phyloP scores from a whole-genome alignment of 305 asterid genomes.

The Solanum hybrid region DNA sequence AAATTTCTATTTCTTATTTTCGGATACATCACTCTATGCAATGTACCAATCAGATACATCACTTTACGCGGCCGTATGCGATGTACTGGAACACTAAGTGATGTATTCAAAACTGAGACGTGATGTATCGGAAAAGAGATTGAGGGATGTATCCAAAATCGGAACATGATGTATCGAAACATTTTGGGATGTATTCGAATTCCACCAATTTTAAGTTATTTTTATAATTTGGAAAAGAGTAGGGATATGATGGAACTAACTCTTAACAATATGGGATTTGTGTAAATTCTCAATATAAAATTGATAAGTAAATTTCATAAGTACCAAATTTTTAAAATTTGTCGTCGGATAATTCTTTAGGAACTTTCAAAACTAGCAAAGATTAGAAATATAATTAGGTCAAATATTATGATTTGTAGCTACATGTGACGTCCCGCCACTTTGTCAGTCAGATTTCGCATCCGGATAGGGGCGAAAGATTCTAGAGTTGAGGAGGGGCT shows the following conservation, averaged over 20 bases:
- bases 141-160: no score
- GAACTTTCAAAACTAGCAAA: not conserved
- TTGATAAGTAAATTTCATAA: no score
- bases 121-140: not conserved
- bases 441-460: no score
- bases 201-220: not conserved
- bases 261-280: not conserved
- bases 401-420: not conserved
- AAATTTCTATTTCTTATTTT: no score
- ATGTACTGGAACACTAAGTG: no score
- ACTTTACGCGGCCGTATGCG: fast-evolving
- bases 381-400: not conserved
- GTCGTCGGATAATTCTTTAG: not conserved
- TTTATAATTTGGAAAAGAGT: not conserved
- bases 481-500: no score
- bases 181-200: not conserved
- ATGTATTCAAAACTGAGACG: no score
- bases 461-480: no score
- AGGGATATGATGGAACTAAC: not conserved
- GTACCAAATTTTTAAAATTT: not conserved
- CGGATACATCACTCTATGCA: not conserved
- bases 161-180: no score
- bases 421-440: no score
- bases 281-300: no score
- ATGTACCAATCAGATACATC: not conserved